A percentile compares a stretch with the other conserved stretches of the same genome.
Conservation (phyloP, 805 yeast genomes). For the Candida coleopterorum region DNA sequence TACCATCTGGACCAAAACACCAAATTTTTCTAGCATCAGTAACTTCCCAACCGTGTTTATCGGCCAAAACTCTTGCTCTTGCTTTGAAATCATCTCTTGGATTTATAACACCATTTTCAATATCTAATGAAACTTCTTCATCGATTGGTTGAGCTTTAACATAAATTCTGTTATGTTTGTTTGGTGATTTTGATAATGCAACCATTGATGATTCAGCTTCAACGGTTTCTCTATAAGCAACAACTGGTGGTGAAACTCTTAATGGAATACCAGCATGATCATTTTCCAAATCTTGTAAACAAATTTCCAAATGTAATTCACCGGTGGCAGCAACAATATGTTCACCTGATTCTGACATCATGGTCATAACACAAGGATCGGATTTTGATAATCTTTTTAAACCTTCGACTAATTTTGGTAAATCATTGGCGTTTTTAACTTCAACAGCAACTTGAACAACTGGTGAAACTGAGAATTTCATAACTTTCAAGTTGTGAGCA, state of each 20-base stretch:
- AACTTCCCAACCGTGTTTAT: slow-evolving; percentile 99
- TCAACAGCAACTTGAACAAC: slow-evolving; percentile 99
- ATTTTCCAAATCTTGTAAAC: slow-evolving; percentile 91
- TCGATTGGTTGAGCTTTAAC: slow-evolving; percentile 94
- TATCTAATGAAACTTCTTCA: slow-evolving; percentile 89
- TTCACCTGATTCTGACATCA: slow-evolving; percentile 94
- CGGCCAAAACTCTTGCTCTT: slow-evolving; percentile 98
- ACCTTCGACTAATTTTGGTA: slow-evolving; percentile 99
- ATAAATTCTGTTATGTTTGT: slow-evolving; percentile 99
- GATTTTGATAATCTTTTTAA: slow-evolving; percentile 99
- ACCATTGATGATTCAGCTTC: slow-evolving; percentile 88
- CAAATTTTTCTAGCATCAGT: slow-evolving; percentile 99
- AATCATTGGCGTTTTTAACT: slow-evolving; percentile 98
- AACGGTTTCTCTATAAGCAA: slow-evolving; percentile 98
- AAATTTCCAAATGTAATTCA: slow-evolving; percentile 98
- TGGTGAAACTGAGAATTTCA: slow-evolving; percentile 99
- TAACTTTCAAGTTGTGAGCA: slow-evolving; percentile 99
- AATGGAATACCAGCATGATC: slow-evolving; percentile 99
- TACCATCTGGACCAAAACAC: slow-evolving; percentile 99
- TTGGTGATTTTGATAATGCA: slow-evolving; percentile 98
- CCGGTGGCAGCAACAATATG: slow-evolving; percentile 99
- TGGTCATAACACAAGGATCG: slow-evolving; percentile 94
- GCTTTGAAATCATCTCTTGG: slow-evolving; percentile 98
- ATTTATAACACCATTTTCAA: slow-evolving; percentile 86
- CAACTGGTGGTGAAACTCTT: slow-evolving; percentile 96